Conservation (phyloP, 768 basidiomycete genomes). For the Podaxis sp. region DNA sequence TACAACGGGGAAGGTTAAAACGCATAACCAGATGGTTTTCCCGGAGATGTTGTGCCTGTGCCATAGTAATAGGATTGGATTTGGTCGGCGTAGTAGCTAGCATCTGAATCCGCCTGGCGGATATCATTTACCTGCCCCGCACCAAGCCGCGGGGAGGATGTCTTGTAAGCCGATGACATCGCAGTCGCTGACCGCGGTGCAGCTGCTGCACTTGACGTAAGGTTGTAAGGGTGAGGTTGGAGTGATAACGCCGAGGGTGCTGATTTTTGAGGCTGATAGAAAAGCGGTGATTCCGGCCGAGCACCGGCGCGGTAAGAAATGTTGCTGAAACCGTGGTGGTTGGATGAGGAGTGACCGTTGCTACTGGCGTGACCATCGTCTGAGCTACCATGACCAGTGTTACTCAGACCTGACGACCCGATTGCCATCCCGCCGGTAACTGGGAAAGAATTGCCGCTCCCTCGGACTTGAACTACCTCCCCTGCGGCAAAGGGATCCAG, state of each 20-base stretch:
- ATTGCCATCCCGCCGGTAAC: background rate
- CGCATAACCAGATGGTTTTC: background rate
- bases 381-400: background rate
- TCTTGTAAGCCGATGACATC: background rate
- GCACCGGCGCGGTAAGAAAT: conserved; percentile 1
- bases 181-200: background rate
- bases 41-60: background rate
- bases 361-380: conserved; percentile 1
- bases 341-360: background rate
- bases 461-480: background rate
- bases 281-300: background rate
- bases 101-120: background rate
- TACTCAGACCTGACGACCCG: background rate
- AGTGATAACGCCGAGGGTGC: background rate
- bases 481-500: conserved; percentile 14
- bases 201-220: background rate
- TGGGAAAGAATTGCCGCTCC: background rate
- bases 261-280: background rate
- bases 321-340: conserved; percentile 2
- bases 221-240: background rate
- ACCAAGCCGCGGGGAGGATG: background rate
- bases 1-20: background rate
- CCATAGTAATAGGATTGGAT: conserved; percentile 7
- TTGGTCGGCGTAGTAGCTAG: conserved; percentile 6
- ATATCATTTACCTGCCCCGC: background rate